Evolutionary conservation across 345 rosid genomes (phyloP).

Genomic region (Bruguiera parviflora): DNA sequence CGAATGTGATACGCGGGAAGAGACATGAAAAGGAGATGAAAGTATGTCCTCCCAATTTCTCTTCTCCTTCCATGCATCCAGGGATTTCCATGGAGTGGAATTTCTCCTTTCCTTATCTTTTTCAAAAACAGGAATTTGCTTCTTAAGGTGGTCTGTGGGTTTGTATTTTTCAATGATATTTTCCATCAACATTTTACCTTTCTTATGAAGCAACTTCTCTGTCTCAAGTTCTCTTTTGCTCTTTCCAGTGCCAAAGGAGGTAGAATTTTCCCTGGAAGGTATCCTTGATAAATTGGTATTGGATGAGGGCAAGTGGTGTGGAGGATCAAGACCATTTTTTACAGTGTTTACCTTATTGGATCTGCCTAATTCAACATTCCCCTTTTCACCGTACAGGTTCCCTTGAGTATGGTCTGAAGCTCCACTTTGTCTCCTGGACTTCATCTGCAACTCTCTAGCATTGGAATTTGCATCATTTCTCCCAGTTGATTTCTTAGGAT

Average conservation of each 20-base stretch:
- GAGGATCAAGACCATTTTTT: conserved; percentile 26
- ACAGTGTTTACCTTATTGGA: conserved; percentile 31
- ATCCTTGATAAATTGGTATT: conserved; percentile 29
- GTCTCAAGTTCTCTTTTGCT: conserved; percentile 49
- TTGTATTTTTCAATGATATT: conserved; percentile 37
- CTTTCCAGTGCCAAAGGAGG: conserved; percentile 37
- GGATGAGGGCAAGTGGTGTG: conserved; percentile 27
- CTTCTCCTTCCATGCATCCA: conserved; percentile 84
- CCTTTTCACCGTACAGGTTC: conserved; percentile 28
- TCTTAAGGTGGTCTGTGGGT: conserved; percentile 37
- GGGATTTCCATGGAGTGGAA: conserved; percentile 48
- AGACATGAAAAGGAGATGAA: conserved; percentile 55
- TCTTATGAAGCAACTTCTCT: conserved; percentile 40
- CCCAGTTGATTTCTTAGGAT: conserved; percentile 23
- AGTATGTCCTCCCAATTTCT: conserved; percentile 78
- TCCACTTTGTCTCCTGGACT: conserved; percentile 30
- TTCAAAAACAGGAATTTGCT: conserved; percentile 36
- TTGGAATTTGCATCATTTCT: conserved; percentile 21
- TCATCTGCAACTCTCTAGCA: conserved; percentile 25
- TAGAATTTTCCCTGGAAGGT: conserved; percentile 33
- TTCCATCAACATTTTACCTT: conserved; percentile 40
- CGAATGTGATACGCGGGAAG: conserved; percentile 58
- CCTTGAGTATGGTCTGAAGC: conserved; percentile 27
- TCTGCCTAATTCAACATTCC: conserved; percentile 34
- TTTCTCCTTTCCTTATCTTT: conserved; percentile 60